Percentiles rank a stretch among this genome's conserved stretches.
phyloP scores from a whole-genome alignment of 345 rosid species.

The Capsella bursapastoris region DNA sequence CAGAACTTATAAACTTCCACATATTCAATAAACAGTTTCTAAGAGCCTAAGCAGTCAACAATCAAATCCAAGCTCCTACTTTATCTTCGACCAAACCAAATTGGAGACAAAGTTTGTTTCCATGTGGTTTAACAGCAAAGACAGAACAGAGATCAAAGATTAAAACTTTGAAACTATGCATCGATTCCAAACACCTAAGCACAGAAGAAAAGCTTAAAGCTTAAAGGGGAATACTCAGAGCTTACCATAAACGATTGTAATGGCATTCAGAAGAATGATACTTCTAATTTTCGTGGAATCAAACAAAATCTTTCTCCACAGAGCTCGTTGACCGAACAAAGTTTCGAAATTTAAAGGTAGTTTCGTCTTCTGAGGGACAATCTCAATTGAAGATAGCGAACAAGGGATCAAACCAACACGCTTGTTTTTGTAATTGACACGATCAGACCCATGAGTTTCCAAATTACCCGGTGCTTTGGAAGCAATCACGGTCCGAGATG shows the following conservation, averaged over 20 bases:
- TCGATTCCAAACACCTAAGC: neutral
- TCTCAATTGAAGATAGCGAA: neutral
- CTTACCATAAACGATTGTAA: constrained; percentile 60
- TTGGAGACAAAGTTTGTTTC: neutral
- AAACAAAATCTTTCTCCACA: constrained; percentile 49
- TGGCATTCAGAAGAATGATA: constrained; percentile 57
- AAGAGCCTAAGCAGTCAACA: neutral
- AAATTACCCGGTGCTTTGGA: neutral
- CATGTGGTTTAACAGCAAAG: neutral
- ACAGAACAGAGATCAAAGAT: neutral
- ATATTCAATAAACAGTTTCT: neutral
- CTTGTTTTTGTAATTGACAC: neutral
- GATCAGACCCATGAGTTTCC: neutral
- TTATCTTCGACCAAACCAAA: neutral
- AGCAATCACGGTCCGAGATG: neutral
- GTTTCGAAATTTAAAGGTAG: constrained; percentile 30
- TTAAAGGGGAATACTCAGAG: neutral
- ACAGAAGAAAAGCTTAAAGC: neutral
- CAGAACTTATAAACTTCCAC: constrained; percentile 9
- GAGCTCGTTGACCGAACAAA: constrained; percentile 23
- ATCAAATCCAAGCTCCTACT: neutral
- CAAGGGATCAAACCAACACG: constrained; percentile 2
- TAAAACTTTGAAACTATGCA: neutral
- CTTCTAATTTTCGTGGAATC: constrained; percentile 57
- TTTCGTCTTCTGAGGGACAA: constrained; percentile 2